These are phyloP conservation scores for Pistacia vera DNA, from an alignment of 345 rosid genomes.

Conservation along the genomic window DNA sequence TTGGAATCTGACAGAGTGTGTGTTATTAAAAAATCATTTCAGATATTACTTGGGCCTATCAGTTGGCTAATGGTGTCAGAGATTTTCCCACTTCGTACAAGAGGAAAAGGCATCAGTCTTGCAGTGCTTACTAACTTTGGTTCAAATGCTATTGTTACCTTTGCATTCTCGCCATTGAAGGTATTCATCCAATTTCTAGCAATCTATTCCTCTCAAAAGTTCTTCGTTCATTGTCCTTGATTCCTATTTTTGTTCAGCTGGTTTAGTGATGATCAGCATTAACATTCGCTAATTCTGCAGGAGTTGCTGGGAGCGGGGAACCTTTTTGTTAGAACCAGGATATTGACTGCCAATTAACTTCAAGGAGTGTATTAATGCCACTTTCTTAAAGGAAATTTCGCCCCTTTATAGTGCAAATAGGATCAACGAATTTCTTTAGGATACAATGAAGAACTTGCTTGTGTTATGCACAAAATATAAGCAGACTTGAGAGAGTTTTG, in stretches of 20 bases:
- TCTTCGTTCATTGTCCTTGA: neutral
- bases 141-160: constrained; percentile 94
- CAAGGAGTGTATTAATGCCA: no score
- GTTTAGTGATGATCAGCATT: neutral
- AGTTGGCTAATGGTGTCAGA: constrained; percentile 99
- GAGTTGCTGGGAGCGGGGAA: constrained; percentile 84
- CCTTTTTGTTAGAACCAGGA: constrained; percentile 36
- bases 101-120: constrained; percentile 90
- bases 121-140: constrained; percentile 96
- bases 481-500: no score
- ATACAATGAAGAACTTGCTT: no score
- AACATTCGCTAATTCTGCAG: constrained; percentile 40
- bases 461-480: no score
- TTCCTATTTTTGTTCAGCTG: neutral
- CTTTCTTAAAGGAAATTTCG: no score
- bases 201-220: neutral
- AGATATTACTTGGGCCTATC: constrained; percentile 98
- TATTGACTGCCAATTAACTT: no score
- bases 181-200: constrained; percentile 33
- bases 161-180: constrained; percentile 62
- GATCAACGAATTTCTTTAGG: no score
- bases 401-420: no score
- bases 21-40: constrained; percentile 24
- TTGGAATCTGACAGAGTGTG: constrained; percentile 15
- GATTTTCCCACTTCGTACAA: constrained; percentile 83